Base-by-base conservation (phyloP, 371 early-diverging fungal species). In the Syncephalastrum monosporum region DNA sequence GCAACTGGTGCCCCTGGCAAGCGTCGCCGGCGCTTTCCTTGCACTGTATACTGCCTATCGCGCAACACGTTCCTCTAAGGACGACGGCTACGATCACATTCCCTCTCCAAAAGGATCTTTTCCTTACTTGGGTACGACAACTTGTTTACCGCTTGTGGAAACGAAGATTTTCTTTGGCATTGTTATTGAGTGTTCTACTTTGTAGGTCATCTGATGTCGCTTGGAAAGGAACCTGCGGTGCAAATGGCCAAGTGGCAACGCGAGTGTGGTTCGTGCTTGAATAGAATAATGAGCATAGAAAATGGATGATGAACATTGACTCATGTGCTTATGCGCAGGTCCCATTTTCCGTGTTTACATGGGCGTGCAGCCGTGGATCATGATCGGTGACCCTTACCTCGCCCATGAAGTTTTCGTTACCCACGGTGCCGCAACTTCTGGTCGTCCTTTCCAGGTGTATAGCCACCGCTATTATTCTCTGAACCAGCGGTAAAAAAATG, bases 351-450 rank as follows among this genome's bases (percentile, higher is more conserved):
- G 53, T 5, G 15, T 62, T 17, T 16, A 47, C 21, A 57, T 62
- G 62, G 62, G 62, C 33, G 57, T 57, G 25, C 62, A 62, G 25
- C 46, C 51, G 12, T 62, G 62, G 62, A 57, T 62, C 15, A 41
- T 52, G 47, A 53, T 62, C 38, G 21, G 47, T 5, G 61, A 61
- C n/a, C 61, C 61, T 19, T n/a, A 33, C 15, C 25, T 61, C 17
- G 61, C 61, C 7, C 61, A 61, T 19, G 61, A 61, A 5, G 21
- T 61, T 8, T 61, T 61, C 21, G 17, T 16, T 10, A 45, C 42
- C 7, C n/a, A 46, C 21, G 59, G 59, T 15, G 52, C 46, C 29
- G 17, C 25, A 27, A 59, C 59, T 12, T 59, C 59, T 14, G 23
- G 42, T 19, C 19, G 59, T n/a, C 42, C 57, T 19, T 57, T 50